Evolutionary conservation across 2,329 filamentous ascomycete genomes (phyloP).

Genomic region (Davidsoniella neocaledoniae): DNA sequence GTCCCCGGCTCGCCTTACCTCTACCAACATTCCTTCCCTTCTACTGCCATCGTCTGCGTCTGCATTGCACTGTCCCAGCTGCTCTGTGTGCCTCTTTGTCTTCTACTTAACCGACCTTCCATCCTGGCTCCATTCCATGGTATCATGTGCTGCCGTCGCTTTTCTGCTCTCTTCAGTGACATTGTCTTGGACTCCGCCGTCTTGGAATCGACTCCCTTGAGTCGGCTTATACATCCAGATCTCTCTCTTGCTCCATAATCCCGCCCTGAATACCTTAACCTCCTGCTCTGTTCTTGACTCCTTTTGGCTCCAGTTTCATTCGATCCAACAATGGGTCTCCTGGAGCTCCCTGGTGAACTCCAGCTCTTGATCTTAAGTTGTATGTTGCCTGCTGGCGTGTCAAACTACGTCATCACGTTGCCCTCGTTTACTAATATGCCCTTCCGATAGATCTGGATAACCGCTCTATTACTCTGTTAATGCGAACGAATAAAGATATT

Average conservation of each 20-base stretch:
- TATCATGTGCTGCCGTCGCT: not conserved
- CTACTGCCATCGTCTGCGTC: too few species aligned
- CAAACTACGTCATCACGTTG: not conserved
- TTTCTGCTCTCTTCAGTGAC: not conserved
- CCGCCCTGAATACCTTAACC: not conserved
- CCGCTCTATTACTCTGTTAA: slow-evolving; percentile 1
- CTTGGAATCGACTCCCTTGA: not conserved
- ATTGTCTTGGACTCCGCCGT: not conserved
- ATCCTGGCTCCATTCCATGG: too few species aligned
- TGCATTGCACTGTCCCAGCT: too few species aligned
- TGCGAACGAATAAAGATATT: slow-evolving; percentile 22
- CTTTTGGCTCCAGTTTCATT: not conserved
- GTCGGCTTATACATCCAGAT: not conserved
- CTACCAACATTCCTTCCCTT: too few species aligned
- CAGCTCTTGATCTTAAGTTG: slow-evolving; percentile 6
- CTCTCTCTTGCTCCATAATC: not conserved
- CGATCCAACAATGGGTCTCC: not conserved
- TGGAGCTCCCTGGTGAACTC: slow-evolving; percentile 5
- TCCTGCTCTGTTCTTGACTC: not conserved
- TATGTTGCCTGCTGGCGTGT: not conserved
- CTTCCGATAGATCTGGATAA: slow-evolving; percentile 2
- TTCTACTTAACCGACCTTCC: too few species aligned
- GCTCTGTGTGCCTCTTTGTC: too few species aligned
- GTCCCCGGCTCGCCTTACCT: too few species aligned
- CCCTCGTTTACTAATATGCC: not conserved